A percentile compares a stretch with the other conserved stretches of the same genome.
phyloP scores from a whole-genome alignment of 768 basidiomycete genomes.

The Austroboletus eburneus region DNA sequence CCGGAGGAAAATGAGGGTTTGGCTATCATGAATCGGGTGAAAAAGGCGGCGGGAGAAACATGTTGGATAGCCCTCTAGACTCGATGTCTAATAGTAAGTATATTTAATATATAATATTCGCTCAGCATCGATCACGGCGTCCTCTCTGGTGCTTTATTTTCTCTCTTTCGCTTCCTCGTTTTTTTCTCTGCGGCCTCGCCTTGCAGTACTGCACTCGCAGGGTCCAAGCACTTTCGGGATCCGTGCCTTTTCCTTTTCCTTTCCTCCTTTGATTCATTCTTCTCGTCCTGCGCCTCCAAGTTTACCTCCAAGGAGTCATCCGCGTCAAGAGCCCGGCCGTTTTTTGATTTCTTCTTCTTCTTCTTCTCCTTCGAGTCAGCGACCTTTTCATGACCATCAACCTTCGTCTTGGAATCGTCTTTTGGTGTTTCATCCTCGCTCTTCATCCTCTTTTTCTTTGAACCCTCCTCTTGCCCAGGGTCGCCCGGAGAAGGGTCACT shows the following conservation, averaged over 20 bases:
- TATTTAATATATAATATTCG: too few species aligned
- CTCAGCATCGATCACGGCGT: too few species aligned
- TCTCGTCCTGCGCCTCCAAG: not conserved
- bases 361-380: slow-evolving; percentile 4
- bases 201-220: slow-evolving; percentile 3
- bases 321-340: slow-evolving; percentile 1
- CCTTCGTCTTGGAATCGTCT: not conserved
- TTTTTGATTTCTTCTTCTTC: slow-evolving; percentile 16
- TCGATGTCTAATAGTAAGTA: too few species aligned
- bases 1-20: slow-evolving; percentile 78
- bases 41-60: slow-evolving; percentile 76
- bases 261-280: slow-evolving; percentile 3
- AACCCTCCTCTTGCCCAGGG: not conserved
- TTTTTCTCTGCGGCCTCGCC: slow-evolving; percentile 12
- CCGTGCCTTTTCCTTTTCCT: slow-evolving; percentile 16
- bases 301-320: not conserved
- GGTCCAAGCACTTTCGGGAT: slow-evolving; percentile 11
- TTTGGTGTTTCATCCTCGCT: not conserved
- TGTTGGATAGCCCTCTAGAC: slow-evolving; percentile 29
- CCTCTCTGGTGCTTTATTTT: too few species aligned
- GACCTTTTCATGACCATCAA: slow-evolving; percentile 1
- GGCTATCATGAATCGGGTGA: slow-evolving; percentile 92
- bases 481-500: not conserved
- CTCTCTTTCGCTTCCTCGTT: slow-evolving; percentile 36
- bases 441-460: slow-evolving; percentile 5